Base-by-base conservation (phyloP, 176 grass and related monocot species). In the Carex myosuroides region DNA sequence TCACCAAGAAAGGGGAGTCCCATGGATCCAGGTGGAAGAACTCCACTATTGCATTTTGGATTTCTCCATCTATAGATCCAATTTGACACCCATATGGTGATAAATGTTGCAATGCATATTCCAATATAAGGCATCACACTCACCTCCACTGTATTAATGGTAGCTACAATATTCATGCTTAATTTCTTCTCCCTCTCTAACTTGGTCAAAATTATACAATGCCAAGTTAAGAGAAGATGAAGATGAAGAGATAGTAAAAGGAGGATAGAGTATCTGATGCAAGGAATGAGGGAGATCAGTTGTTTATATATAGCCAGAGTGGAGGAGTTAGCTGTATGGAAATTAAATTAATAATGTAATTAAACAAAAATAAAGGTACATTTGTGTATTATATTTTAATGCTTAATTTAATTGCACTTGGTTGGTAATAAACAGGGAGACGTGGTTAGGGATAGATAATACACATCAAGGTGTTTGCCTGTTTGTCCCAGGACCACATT, bases 11-110 rank as follows among this genome's bases (percentile, higher is more conserved):
- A 13, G 6, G 92, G 92, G 79, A 94, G 1, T 81, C 92, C 92
- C 73, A 94, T 84, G 52, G 92, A 94, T 18, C 92, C 92, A 62
- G 92, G 92, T 29, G 92, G 92, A 13, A 94, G 92, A 64, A 18
- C 82, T 62, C 89, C 92, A 10, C 64, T 86, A 48, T 11, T 48
- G 1, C 70, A 91, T 62, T 71, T 88, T 20, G 89, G 92, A 66
- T 91, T 81, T 76, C 85, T 81, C 92, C 92, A 94, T 53, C 79
- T 67, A 81, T 94, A 85, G 5, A 62, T 60, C 66, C 65, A 91
- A 24, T 41, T 85, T 84, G 89, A 52, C 0, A 94, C 57, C 6
- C 85, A 78, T 57, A 52, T 60, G 22, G 69, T 13, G 32, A 18
- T 0, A 8, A 79, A 17, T 87, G 74, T 86, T 68, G 68, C 66